These are phyloP conservation scores for Sporobolomyces pararoseus DNA, from an alignment of 768 basidiomycete species.

Conservation along the genomic window DNA sequence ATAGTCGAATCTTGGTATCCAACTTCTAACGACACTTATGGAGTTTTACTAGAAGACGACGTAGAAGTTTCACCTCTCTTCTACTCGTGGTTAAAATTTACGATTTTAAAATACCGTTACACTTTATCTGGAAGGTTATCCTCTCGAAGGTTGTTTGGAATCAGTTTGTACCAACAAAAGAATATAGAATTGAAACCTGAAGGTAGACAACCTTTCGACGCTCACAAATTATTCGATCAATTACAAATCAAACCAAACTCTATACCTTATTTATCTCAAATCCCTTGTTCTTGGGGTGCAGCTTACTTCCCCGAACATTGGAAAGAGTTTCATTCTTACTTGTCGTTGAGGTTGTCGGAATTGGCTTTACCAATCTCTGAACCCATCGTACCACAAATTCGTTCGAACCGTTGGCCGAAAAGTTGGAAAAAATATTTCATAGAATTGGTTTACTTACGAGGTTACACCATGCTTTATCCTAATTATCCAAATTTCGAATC, in stretches of 20 bases:
- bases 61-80: conserved; percentile 77
- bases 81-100: conserved; percentile 80
- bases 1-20: conserved; percentile 91
- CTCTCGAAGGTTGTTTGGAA: conserved; percentile 63
- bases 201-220: conserved; percentile 66
- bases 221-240: conserved; percentile 59
- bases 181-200: conserved; percentile 66
- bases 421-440: conserved; percentile 91
- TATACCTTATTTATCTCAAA: conserved; percentile 76
- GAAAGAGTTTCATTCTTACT: conserved; percentile 78
- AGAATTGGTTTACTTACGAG: conserved; percentile 73
- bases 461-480: conserved; percentile 84
- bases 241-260: conserved; percentile 52
- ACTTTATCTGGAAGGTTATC: conserved; percentile 46
- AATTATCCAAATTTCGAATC: conserved; percentile 70
- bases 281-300: conserved; percentile 89
- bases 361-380: conserved; percentile 50
- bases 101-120: conserved; percentile 70
- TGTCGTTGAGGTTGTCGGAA: conserved; percentile 66
- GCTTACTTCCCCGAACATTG: conserved; percentile 85
- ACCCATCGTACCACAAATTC: conserved; percentile 65
- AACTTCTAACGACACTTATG: conserved; percentile 65
- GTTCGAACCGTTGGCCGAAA: conserved; percentile 73
- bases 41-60: conserved; percentile 78
- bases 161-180: conserved; percentile 84